Conservation (phyloP, 2,329 filamentous ascomycete species). For the Periglandula ipomoeae region DNA sequence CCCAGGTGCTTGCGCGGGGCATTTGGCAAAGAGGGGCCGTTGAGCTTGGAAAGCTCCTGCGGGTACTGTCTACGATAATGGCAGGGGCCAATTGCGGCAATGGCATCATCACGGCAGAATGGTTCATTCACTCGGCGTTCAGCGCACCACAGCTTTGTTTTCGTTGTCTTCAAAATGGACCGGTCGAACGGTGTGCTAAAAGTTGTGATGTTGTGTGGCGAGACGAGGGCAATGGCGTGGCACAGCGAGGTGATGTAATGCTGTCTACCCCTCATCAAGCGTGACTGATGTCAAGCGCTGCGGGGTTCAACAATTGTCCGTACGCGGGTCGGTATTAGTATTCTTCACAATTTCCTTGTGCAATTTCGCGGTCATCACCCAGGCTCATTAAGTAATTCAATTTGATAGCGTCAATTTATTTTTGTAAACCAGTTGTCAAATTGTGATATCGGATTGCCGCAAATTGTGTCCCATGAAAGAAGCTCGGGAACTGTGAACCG, state of each 20-base stretch:
- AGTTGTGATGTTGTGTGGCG: neutral
- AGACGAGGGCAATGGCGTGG: neutral
- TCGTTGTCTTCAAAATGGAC: too few species aligned
- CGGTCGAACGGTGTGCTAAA: too few species aligned
- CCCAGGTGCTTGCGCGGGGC: neutral
- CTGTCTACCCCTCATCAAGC: conserved; percentile 3
- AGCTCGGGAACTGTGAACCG: neutral
- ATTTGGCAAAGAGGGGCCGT: neutral
- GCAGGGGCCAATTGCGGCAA: too few species aligned
- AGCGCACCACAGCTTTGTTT: too few species aligned
- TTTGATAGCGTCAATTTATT: neutral
- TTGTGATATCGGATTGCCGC: neutral
- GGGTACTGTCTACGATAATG: neutral
- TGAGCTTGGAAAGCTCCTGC: neutral
- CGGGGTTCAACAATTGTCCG: neutral
- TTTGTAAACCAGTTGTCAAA: neutral
- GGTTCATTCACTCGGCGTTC: too few species aligned
- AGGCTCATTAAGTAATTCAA: neutral
- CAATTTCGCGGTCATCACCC: neutral
- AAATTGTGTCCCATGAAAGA: neutral
- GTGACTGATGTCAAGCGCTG: neutral
- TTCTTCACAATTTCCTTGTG: too few species aligned
- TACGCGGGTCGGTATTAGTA: too few species aligned
- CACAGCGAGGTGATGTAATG: conserved; percentile 1
- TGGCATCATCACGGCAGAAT: too few species aligned